phyloP scores from a whole-genome alignment of 2,329 filamentous ascomycete genomes.

The Bipolaris oryzae region DNA sequence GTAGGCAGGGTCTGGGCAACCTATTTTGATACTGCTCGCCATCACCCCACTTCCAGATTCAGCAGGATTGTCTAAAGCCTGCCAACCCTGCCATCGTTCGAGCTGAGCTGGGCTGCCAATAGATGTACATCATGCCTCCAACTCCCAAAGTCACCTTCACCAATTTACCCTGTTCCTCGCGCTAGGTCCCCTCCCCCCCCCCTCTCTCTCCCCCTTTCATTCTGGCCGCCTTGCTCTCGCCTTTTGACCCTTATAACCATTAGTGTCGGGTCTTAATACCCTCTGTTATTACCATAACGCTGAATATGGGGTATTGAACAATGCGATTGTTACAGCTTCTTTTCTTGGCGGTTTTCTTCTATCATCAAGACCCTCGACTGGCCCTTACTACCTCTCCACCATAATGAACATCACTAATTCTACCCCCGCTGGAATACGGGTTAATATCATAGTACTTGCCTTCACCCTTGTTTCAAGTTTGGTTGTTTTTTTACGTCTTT shows the following conservation, averaged over 20 bases:
- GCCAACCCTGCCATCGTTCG: slow-evolving; percentile 2
- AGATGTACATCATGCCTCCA: slow-evolving; percentile 3
- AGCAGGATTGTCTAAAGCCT: slow-evolving; percentile 24
- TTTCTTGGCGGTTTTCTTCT: slow-evolving; percentile 5
- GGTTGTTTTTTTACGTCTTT: slow-evolving; percentile 39
- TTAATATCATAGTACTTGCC: slow-evolving; percentile 38
- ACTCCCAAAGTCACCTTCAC: not conserved
- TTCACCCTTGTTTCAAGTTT: slow-evolving; percentile 42
- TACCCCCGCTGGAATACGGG: slow-evolving; percentile 39
- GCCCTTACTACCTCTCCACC: slow-evolving; percentile 1
- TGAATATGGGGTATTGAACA: slow-evolving; percentile 4
- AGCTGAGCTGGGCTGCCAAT: slow-evolving; percentile 5
- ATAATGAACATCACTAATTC: slow-evolving; percentile 17
- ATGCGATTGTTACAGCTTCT: slow-evolving; percentile 4
- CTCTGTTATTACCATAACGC: not conserved
- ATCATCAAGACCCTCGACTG: slow-evolving; percentile 11
- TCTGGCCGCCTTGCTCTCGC: slow-evolving; percentile 1
- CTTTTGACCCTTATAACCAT: slow-evolving; percentile 1
- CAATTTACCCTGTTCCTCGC: not conserved
- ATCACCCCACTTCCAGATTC: slow-evolving; percentile 22
- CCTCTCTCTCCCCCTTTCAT: not conserved
- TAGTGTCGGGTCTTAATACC: not conserved
- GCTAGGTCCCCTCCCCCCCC: too few species aligned
- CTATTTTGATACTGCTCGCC: slow-evolving; percentile 16
- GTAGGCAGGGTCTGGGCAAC: slow-evolving; percentile 12